Evolutionary conservation across 2,329 filamentous ascomycete genomes (phyloP).

Genomic region (Ophiostoma angusticollis): DNA sequence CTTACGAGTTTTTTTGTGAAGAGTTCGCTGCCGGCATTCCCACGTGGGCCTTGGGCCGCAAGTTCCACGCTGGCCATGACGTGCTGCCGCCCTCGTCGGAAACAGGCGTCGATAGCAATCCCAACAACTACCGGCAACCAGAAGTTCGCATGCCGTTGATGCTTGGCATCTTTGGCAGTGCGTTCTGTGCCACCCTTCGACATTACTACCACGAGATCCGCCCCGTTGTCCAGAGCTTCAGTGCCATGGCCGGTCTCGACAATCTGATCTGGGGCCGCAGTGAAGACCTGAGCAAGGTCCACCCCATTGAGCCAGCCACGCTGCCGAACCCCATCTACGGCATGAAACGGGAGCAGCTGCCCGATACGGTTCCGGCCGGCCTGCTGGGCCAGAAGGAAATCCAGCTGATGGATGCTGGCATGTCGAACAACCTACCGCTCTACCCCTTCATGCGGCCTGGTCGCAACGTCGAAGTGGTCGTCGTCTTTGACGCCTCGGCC

Average conservation of each 20-base stretch:
- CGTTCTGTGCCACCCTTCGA: slow-evolving; percentile 87
- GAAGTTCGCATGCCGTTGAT: slow-evolving; percentile 74
- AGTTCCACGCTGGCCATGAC: slow-evolving; percentile 61
- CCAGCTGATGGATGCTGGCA: slow-evolving; percentile 89
- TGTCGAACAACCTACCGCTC: slow-evolving; percentile 96
- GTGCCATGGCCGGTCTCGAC: slow-evolving; percentile 66
- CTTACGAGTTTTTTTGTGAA: slow-evolving; percentile 92
- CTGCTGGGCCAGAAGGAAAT: slow-evolving; percentile 60
- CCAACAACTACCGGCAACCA: slow-evolving; percentile 50
- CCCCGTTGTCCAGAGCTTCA: slow-evolving; percentile 63
- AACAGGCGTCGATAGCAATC: slow-evolving; percentile 36
- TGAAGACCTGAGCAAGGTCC: slow-evolving; percentile 77
- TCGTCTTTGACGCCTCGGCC: slow-evolving; percentile 89
- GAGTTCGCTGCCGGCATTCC: slow-evolving; percentile 86
- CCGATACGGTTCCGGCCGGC: slow-evolving; percentile 63
- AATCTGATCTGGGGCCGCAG: slow-evolving; percentile 71
- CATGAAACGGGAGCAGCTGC: slow-evolving; percentile 59
- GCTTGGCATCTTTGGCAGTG: slow-evolving; percentile 91
- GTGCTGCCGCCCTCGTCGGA: slow-evolving; percentile 30
- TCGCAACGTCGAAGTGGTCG: slow-evolving; percentile 74
- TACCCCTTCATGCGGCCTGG: slow-evolving; percentile 86
- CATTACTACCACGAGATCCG: slow-evolving; percentile 93
- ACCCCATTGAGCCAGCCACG: slow-evolving; percentile 82
- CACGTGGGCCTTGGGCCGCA: slow-evolving; percentile 81
- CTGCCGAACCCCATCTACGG: slow-evolving; percentile 84